Conservation (phyloP, 192 early-diverging fungal species). For the Funneliformis geosporum region DNA sequence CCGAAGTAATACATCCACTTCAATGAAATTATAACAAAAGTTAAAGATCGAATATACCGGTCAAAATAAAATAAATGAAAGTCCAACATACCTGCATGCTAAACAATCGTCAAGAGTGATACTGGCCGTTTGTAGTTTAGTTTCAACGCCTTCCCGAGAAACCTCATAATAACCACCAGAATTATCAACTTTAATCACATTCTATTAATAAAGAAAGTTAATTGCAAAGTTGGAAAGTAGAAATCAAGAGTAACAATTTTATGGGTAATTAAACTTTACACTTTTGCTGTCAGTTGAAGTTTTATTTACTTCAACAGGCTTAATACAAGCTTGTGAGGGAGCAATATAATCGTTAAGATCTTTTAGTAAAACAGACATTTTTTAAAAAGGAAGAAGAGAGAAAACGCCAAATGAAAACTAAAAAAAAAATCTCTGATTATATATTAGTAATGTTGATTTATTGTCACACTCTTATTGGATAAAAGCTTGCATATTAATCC, state of each 20-base stretch:
- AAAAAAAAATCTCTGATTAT: neutral
- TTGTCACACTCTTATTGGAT: neutral
- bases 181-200: conserved; percentile 72
- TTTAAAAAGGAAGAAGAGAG: neutral
- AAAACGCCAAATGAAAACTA: neutral
- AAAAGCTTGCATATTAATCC: too few species aligned
- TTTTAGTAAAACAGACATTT: conserved; percentile 69
- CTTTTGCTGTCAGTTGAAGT: conserved; percentile 42
- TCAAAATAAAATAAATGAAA: too few species aligned
- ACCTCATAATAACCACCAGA: conserved; percentile 91
- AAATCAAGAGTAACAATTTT: neutral
- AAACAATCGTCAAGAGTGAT: conserved; percentile 96
- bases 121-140: conserved; percentile 79
- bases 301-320: conserved; percentile 84
- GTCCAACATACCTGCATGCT: conserved; percentile 78
- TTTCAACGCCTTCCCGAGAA: conserved; percentile 77
- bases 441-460: neutral
- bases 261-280: conserved; percentile 35
- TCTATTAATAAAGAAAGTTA: conserved; percentile 42
- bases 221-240: conserved; percentile 18
- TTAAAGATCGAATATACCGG: too few species aligned
- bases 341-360: conserved; percentile 98
- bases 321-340: conserved; percentile 97
- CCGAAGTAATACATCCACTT: conserved; percentile 97
- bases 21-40: neutral